Base-by-base conservation (phyloP, 202 grass and related monocot species). In the Hordeum pubiflorum region DNA sequence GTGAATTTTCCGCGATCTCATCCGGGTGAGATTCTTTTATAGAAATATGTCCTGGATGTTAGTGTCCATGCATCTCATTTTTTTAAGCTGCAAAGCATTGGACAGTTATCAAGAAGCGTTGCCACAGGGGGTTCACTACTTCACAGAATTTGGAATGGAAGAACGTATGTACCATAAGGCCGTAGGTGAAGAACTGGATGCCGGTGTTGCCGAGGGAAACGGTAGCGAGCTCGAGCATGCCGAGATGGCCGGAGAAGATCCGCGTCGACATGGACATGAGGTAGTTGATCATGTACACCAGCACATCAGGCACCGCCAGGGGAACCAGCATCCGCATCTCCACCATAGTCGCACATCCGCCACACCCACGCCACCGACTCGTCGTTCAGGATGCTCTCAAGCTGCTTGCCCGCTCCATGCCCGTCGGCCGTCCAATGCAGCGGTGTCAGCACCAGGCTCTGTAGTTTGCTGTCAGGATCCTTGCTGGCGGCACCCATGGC, bases 101-200 rank as follows among this genome's bases (percentile, higher is more conserved):
- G 10, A 4, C 3, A 43, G 40, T 13, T 43, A 13, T 13, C 40
- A 43, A 43, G 40, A 11, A 43, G 40, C 12, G 40, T 43, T 13
- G 40, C 40, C 40, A 43, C 40, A 31, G 3, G 31, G 31, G 31
- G 31, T 2, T 31, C 31, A 31, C 3, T 31, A 26, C 1, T 26
- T 40, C 38, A 40, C 9, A 40, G 38, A 40, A 10, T 9, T 40
- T 39, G 37, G 37, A 39, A 39, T 9, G 37, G 37, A 9, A 39
- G 9, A 39, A n/a, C 6, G 1, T 17, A 31, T 3, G 4, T 44
- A 46, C 43, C 90, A 92, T 92, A 57, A 92, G 84, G 18, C 90
- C 90, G 29, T 92, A 92, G n/a, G 90, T 87, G 38, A 92, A 92
- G 77, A 92, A 18, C 80, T 92, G 90, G 60, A 92, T 92, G 76